phyloP scores from a whole-genome alignment of 179 eudicot species.

The Silene vulgaris region DNA sequence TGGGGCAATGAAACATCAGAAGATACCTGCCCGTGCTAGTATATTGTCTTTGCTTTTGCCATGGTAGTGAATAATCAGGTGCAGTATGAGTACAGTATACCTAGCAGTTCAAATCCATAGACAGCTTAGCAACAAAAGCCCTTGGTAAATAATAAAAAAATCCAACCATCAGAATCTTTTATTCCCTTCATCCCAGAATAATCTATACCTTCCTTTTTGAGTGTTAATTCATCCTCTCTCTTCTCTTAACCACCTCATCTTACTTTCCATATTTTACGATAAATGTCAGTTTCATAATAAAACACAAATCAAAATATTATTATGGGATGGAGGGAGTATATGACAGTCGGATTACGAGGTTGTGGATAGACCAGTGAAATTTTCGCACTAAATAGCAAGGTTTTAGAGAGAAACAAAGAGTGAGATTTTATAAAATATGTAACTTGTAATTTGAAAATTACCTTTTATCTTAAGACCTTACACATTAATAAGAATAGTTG shows the following conservation, averaged over 20 bases:
- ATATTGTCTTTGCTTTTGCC: slow-evolving; percentile 92
- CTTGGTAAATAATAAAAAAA: not conserved
- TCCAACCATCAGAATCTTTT: not conserved
- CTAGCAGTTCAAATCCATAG: slow-evolving; percentile 33
- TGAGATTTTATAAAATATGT: not conserved
- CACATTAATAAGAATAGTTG: not conserved
- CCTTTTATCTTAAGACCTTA: not conserved
- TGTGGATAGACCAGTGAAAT: not conserved
- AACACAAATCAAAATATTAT: too few relatives aligned
- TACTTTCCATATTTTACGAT: not conserved
- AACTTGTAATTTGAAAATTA: not conserved
- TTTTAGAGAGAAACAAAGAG: not conserved
- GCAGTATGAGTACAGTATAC: slow-evolving; percentile 92
- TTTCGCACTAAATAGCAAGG: not conserved
- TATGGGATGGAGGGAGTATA: not conserved
- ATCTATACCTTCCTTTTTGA: not conserved
- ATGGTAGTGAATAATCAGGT: slow-evolving; percentile 95
- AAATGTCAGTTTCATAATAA: not conserved
- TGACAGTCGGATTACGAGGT: not conserved
- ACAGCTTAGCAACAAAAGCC: not conserved
- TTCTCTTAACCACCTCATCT: not conserved
- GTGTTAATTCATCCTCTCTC: not conserved
- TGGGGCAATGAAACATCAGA: slow-evolving; percentile 16
- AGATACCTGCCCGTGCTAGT: slow-evolving; percentile 92
- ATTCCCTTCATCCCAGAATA: not conserved